Base-by-base conservation (phyloP, 192 early-diverging fungal genomes). In the Gryganskiella cystojenkinii region DNA sequence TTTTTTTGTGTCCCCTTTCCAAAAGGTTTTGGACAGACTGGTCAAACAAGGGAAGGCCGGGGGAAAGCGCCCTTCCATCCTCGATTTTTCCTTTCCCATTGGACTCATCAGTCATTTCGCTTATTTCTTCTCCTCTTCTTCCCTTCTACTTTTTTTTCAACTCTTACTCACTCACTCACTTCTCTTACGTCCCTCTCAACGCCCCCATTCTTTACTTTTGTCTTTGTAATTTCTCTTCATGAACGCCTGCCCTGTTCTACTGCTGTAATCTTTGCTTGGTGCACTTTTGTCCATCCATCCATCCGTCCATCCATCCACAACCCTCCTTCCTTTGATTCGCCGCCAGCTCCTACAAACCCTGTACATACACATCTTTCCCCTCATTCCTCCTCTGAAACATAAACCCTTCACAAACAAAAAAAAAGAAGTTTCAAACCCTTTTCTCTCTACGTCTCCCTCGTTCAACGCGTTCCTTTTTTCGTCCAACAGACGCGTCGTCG, bases 251-350 rank as follows among this genome's bases (percentile, higher is more conserved):
- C 42, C 33, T 44, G 22, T 40, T 43, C 19, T 14, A 47, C 52
- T 8, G 45, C 34, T 40, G 19, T 24, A 28, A 15, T 17, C 19
- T 40, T 4, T 53, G 40, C n/a, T 10, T 33, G 56, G 33, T 5
- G 19, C 9, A 5, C 62, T 64, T 33, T 40, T 20, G 56, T 55
- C 55, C 62, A 64, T 59, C 20, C 28, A 3, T 28, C n/a, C 55
- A 6, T 30, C 10, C 54, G 25, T 34, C 47, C 7, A 42, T 43
- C 46, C 31, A 11, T 50, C 27, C 50, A 5, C 27, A 20, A 51
- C 20, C 22, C 34, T 45, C 25, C 30, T 43, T 15, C 15, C 20
- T 56, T 37, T 49, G n/a, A n/a, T n/a, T n/a, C n/a, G n/a, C n/a
- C n/a, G n/a, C n/a, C 43, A 37, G 13, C 28, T 31, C 31, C 46